Base-by-base conservation (phyloP, 768 basidiomycete genomes). In the Hericium coralloides region DNA sequence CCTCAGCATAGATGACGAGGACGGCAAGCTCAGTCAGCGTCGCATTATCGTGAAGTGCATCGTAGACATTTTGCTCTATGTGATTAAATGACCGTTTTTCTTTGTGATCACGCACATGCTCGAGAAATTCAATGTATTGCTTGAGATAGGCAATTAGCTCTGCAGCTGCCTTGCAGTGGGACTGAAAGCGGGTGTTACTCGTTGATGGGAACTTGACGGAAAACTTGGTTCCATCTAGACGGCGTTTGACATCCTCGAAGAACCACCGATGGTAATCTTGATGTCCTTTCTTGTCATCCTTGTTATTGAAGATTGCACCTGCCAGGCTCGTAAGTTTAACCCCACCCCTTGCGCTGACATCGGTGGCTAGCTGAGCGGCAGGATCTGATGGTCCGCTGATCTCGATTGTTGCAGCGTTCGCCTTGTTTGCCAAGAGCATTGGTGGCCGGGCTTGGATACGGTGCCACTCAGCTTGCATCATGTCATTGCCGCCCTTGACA, bases 121-220 rank as follows among this genome's bases (percentile, higher is more conserved):
- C n/a, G n/a, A n/a, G n/a, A n/a, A n/a, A n/a, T n/a, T n/a, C n/a
- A n/a, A n/a, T n/a, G n/a, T n/a, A n/a, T n/a, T n/a, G n/a, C n/a
- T n/a, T n/a, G n/a, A n/a, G n/a, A n/a, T n/a, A n/a, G n/a, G n/a
- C n/a, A n/a, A n/a, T n/a, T n/a, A 65, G 38, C 31, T 62, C 58
- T 3, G 56, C 55, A 3, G 65, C 64, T 5, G 57, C 64, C 14
- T 65, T 56, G 17, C 58, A 58, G 49, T 60, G 53, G 12, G 55
- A 59, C 41, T 60, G 61, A 50, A 58, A 69, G 0, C 63, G 63
- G 15, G 53, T 65, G 23, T 66, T 68, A 48, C 62, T 64, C 1
- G 64, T 64, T 49, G 66, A 60, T 2, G 68, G 67, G 39, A 63
- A 68, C 15, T 49, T 43, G 12, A 45, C 17, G 7, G 38, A n/a